Conservation (phyloP, 2,329 filamentous ascomycete genomes). For the Cyphellophora attinorum region DNA sequence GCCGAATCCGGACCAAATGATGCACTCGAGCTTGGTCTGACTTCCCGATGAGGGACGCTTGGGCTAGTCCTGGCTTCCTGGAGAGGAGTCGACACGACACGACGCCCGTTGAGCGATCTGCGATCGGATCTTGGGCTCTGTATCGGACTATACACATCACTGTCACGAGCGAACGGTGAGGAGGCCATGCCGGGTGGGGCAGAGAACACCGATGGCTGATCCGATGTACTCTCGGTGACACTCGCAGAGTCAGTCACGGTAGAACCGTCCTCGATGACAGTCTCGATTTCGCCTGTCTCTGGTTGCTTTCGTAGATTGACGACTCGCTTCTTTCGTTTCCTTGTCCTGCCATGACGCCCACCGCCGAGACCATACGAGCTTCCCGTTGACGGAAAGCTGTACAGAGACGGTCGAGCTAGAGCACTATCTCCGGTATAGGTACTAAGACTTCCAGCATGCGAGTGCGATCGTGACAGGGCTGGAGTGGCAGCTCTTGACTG, state of each 20-base stretch:
- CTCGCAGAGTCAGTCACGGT: slow-evolving; percentile 17
- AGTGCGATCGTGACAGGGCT: slow-evolving; percentile 53
- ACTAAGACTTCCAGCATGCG: slow-evolving; percentile 41
- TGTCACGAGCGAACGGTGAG: slow-evolving; percentile 41
- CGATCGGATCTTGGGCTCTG: slow-evolving; percentile 30
- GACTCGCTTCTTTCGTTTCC: slow-evolving; percentile 38
- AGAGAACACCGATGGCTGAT: slow-evolving; percentile 39
- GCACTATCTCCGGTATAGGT: slow-evolving; percentile 59
- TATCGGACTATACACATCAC: slow-evolving; percentile 46
- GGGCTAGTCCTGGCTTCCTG: neutral
- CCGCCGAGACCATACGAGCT: slow-evolving; percentile 30
- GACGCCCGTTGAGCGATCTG: neutral
- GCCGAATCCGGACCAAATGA: neutral
- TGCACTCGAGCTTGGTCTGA: neutral
- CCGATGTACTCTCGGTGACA: slow-evolving; percentile 28
- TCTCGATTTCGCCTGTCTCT: slow-evolving; percentile 28
- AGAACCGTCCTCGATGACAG: slow-evolving; percentile 32
- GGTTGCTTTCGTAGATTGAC: slow-evolving; percentile 36
- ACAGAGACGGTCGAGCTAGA: slow-evolving; percentile 47
- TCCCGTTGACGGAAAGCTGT: slow-evolving; percentile 25
- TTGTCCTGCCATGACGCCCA: slow-evolving; percentile 36
- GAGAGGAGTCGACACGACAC: neutral
- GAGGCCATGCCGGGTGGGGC: slow-evolving; percentile 42
- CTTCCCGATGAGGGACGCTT: neutral
- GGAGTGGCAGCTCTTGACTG: slow-evolving; percentile 29